Evolutionary conservation across 2,329 filamentous ascomycete genomes (phyloP), one percentile per base, ranked within the genome.

Genomic region (Leptodontidium sp.): DNA sequence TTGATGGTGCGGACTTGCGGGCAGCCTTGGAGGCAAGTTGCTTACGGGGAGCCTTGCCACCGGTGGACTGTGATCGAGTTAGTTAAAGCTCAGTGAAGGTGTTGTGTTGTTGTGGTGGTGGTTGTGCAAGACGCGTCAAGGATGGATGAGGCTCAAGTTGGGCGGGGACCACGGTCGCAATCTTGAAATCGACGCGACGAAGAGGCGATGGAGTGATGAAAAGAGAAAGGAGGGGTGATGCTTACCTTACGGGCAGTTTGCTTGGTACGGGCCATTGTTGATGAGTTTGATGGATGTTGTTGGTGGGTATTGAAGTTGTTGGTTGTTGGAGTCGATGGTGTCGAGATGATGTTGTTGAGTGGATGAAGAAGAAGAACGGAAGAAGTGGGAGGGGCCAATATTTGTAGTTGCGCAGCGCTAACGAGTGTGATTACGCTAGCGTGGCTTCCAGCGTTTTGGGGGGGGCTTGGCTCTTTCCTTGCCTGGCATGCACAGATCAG

Each of bases 1-100:
- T 98, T 73, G 94, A 97, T 78, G 96, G 96, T 71, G 96, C 95
- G 79, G 91, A 94, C 91, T 99, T 99, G 87, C 96, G 94, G 80
- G 96, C 95, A 77, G 95, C 96, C 89, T 93, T 93, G 88, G 94
- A 97, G 79, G 95, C 95, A 81, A 98, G 94, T 90, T 98, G 94
- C 93, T 99, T 99, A 85, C 90, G 88, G 73, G 89, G 89, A 77
- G 90, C 90, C 87, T 92, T 91, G 87, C 90, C 90, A 89, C 90
- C 90, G 78, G 90, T 92, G 82, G 90, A 91, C 88, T 92, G 69
- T 69, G 55, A 64, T 24, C 32, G 63, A 70, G 72, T 78, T 75
- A 78, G 68, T 40, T 61, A 66, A 71, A 70, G 68, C 68, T 74
- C 68, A 58, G 32, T 47, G 61, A 45, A 57, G 43, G 49, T 49